Evolutionary conservation across 2,329 filamentous ascomycete genomes (phyloP).

Genomic region (Ceratocystis harringtonii): DNA sequence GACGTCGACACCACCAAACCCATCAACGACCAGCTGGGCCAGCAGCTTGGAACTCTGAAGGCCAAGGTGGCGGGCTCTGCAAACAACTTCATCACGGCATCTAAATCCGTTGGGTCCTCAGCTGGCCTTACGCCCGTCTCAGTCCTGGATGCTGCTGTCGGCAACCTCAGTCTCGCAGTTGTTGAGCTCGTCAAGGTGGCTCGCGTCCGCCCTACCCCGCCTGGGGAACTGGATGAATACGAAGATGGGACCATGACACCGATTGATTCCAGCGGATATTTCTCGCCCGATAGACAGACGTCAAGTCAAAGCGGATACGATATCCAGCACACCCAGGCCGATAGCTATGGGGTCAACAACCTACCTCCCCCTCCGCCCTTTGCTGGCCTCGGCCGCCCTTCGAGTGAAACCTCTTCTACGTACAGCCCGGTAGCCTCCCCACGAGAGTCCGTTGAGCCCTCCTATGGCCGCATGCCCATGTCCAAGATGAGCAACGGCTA

Average conservation of each 20-base stretch:
- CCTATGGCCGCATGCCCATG: constrained; percentile 11
- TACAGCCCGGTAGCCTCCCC: constrained; percentile 63
- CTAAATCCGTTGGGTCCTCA: constrained; percentile 75
- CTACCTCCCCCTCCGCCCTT: constrained; percentile 41
- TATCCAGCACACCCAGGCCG: constrained; percentile 8
- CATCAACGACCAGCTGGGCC: constrained; percentile 37
- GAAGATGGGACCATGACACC: constrained; percentile 53
- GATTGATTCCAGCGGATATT: constrained; percentile 53
- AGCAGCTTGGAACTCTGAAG: constrained; percentile 56
- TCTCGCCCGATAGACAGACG: constrained; percentile 37
- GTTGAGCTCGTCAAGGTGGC: constrained; percentile 72
- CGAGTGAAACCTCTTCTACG: constrained; percentile 54
- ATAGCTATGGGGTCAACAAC: constrained; percentile 4
- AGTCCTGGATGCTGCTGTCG: constrained; percentile 80
- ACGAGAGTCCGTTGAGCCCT: constrained; percentile 36
- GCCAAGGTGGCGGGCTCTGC: constrained; percentile 78
- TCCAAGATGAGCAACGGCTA: constrained; percentile 13
- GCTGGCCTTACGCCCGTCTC: constrained; percentile 85
- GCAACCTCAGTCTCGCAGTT: constrained; percentile 71
- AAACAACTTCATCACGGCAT: constrained; percentile 88
- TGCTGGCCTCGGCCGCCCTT: constrained; percentile 41
- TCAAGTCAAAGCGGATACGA: constrained; percentile 18
- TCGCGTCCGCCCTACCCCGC: constrained; percentile 66
- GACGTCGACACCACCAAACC: constrained; percentile 51
- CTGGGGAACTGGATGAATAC: constrained; percentile 61